phyloP scores from a whole-genome alignment of 106 monocot species.

The Dioscorea zingiberensis region DNA sequence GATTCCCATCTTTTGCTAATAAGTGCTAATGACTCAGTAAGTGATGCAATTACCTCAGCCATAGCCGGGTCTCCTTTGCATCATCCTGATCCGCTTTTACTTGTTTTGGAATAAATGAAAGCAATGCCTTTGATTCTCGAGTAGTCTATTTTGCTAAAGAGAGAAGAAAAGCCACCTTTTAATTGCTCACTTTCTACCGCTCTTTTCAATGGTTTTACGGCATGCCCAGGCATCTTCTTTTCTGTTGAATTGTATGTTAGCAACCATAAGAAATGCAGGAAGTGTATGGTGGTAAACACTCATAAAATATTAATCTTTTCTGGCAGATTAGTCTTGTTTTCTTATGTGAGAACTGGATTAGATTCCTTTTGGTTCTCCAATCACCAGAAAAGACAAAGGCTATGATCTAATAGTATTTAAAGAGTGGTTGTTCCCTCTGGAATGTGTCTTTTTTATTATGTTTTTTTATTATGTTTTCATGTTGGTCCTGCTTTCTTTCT shows the following conservation, averaged over 20 bases:
- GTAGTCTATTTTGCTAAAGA: conserved; percentile 16
- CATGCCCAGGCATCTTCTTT: no score
- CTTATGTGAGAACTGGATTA: conserved; percentile 37
- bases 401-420: conserved; percentile 23
- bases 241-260: no score
- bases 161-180: neutral
- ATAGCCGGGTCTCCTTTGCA: conserved; percentile 18
- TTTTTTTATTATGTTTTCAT: no score
- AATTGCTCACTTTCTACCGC: neutral
- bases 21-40: neutral
- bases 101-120: conserved; percentile 22
- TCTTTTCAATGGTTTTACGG: no score
- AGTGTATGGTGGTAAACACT: no score
- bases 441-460: no score
- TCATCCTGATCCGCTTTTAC: conserved; percentile 30
- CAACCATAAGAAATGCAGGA: no score
- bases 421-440: conserved; percentile 4
- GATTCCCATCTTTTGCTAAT: conserved; percentile 18
- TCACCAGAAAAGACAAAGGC: conserved; percentile 49
- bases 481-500: no score
- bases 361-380: conserved; percentile 43
- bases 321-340: no score
- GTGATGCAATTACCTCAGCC: neutral
- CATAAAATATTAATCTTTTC: no score
- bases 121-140: conserved; percentile 13